Conservation (phyloP, 768 basidiomycete species). For the Multifurca ochricompacta region DNA sequence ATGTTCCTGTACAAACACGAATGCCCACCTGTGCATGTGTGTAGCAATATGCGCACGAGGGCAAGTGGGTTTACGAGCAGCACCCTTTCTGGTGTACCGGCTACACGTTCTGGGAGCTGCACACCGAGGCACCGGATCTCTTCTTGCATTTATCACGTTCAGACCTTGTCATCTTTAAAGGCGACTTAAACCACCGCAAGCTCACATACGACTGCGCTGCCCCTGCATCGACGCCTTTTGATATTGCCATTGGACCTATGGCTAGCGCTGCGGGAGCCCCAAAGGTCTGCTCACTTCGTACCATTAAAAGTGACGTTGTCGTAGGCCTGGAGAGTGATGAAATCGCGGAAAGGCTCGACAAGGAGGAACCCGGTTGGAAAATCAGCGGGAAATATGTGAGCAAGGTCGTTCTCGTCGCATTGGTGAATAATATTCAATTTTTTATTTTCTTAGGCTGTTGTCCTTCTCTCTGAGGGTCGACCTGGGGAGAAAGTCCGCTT, state of each 20-base stretch:
- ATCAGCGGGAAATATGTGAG: conserved; percentile 94
- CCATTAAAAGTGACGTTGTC: conserved; percentile 94
- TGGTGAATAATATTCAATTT: neutral
- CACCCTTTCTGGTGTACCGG: conserved; percentile 97
- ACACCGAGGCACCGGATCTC: conserved; percentile 77
- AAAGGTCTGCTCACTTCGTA: conserved; percentile 76
- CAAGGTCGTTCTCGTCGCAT: conserved; percentile 17
- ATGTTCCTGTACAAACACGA: neutral
- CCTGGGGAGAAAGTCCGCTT: conserved; percentile 86
- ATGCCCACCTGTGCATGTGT: conserved; percentile 7
- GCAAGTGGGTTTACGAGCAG: conserved; percentile 91
- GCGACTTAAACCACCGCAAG: conserved; percentile 90
- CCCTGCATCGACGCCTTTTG: conserved; percentile 81
- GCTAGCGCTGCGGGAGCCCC: conserved; percentile 84
- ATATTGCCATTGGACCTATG: conserved; percentile 87
- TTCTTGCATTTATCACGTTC: conserved; percentile 88
- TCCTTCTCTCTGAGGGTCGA: conserved; percentile 79
- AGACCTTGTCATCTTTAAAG: conserved; percentile 92
- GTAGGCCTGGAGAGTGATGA: conserved; percentile 75
- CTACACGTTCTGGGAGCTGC: conserved; percentile 87
- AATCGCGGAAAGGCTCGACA: conserved; percentile 71
- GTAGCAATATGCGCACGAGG: conserved; percentile 86
- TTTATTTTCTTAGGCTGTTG: conserved; percentile 56
- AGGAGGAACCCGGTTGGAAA: conserved; percentile 89
- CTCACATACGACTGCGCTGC: conserved; percentile 82